Evolutionary conservation across 2,329 filamentous ascomycete genomes (phyloP).

Genomic region (Ploettnerulaceae sp.): DNA sequence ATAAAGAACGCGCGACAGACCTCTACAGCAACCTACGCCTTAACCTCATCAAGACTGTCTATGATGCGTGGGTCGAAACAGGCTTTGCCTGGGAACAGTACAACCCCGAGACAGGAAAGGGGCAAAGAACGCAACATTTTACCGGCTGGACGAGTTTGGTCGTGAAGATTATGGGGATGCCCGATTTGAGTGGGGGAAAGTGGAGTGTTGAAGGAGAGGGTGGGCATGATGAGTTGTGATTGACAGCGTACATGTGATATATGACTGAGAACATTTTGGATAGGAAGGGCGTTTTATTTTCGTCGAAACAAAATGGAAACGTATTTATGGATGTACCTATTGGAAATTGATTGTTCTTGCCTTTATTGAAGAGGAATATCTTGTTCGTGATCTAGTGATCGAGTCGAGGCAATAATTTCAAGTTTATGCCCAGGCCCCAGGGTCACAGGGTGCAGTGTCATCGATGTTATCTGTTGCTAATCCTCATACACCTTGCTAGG

Average conservation of each 20-base stretch:
- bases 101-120: conserved; percentile 83
- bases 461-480: too few species aligned
- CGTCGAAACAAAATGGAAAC: too few species aligned
- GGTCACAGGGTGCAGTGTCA: too few species aligned
- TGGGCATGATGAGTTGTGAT: conserved; percentile 27
- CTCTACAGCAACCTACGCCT: conserved; percentile 73
- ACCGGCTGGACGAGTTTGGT: conserved; percentile 98
- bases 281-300: too few species aligned
- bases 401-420: too few species aligned
- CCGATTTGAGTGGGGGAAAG: conserved; percentile 45
- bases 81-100: conserved; percentile 99
- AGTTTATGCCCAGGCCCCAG: too few species aligned
- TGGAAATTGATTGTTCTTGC: too few species aligned
- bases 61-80: conserved; percentile 79
- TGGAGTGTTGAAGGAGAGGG: conserved; percentile 13
- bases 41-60: conserved; percentile 87
- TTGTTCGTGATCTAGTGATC: too few species aligned
- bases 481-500: too few species aligned
- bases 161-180: conserved; percentile 96
- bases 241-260: background rate
- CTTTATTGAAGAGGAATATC: too few species aligned
- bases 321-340: too few species aligned
- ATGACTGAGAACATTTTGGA: too few species aligned
- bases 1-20: conserved; percentile 61
- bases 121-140: conserved; percentile 96